Evolutionary conservation across 2,329 filamentous ascomycete genomes (phyloP), one percentile per base, ranked within the genome.

Genomic region (Nigrospora oryzae): DNA sequence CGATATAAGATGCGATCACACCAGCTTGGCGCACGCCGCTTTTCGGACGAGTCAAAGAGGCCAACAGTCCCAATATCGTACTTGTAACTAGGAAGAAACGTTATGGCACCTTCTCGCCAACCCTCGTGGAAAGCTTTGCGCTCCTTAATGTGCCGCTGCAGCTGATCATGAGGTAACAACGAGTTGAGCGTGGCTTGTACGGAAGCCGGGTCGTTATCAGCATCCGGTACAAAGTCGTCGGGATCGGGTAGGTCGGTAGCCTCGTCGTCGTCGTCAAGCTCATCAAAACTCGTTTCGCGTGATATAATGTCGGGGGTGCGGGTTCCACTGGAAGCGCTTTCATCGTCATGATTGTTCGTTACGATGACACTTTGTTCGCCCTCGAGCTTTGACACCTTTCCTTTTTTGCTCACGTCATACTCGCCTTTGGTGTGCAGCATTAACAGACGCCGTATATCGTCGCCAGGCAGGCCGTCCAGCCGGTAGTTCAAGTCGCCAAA

Each of bases 401-500:
- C 61, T 45, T 57, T 66, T 44, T 70, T 68, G 37, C 63, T 72
- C 49, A 79, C 50, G 54, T 81, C 82, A 61, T 90, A 89, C 64
- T 90, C 83, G 47, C 89, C 88, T 32, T 76, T 75, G 0, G 87
- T 85, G 62, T 96, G 91, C 5, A 96, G 73, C 57, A 84, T 86
- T 34, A 98, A 71, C 7, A 97, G 69, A 40, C 86, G 79, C 31
- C 91, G 79, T 39, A 98, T 93, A 60, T 98, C 93, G 34, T 93
- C 86, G 1, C 89, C 90, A 0, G 91, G 87, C 40, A 97, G 77
- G 38, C 84, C 87, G 42, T 94, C 88, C 1, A 98, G 74, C 31
- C 93, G 81, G 59, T 96, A 98, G 61, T 98, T 98, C 36, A 98
- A 73, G 62, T 98, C 93, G 7, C 93, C 93, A 57, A 95, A 87